Percentiles rank a stretch among this genome's conserved stretches.
These are phyloP conservation scores for Pythium grandisporangium DNA, from an alignment of 352 stramenopile species.

Conservation along the genomic window DNA sequence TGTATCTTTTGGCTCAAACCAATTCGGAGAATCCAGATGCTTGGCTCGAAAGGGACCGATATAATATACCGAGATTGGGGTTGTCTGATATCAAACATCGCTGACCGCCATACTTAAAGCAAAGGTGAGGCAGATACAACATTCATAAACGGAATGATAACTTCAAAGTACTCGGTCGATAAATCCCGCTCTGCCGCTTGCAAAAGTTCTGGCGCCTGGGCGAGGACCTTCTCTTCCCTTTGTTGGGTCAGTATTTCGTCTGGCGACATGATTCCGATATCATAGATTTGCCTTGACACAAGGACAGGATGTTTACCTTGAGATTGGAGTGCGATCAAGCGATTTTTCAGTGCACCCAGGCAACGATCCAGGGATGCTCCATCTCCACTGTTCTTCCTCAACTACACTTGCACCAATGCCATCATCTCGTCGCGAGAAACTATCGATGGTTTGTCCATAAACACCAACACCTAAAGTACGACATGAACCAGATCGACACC, in stretches of 20 bases:
- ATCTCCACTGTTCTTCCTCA: neutral
- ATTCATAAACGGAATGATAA: conserved; percentile 1
- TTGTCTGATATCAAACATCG: neutral
- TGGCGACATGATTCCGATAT: neutral
- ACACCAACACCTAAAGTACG: neutral
- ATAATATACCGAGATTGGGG: neutral
- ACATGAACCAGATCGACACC: neutral
- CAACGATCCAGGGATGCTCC: neutral
- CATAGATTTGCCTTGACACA: neutral
- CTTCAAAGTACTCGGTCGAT: conserved; percentile 1
- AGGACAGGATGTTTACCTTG: no score
- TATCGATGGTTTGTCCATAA: conserved; percentile 3
- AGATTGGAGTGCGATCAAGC: no score
- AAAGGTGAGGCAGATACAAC: conserved; percentile 1
- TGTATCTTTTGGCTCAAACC: no score
- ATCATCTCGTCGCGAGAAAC: neutral
- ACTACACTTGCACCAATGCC: neutral
- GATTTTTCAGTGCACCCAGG: neutral
- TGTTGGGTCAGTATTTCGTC: neutral
- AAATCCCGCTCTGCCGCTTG: conserved; percentile 1
- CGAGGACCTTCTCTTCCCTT: neutral
- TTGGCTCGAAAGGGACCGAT: neutral
- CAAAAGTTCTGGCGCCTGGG: neutral
- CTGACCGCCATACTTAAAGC: no score
- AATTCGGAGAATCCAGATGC: no score